Evolutionary conservation across 73 alveolate species (phyloP).

Genomic region (Symbiodinium natans): DNA sequence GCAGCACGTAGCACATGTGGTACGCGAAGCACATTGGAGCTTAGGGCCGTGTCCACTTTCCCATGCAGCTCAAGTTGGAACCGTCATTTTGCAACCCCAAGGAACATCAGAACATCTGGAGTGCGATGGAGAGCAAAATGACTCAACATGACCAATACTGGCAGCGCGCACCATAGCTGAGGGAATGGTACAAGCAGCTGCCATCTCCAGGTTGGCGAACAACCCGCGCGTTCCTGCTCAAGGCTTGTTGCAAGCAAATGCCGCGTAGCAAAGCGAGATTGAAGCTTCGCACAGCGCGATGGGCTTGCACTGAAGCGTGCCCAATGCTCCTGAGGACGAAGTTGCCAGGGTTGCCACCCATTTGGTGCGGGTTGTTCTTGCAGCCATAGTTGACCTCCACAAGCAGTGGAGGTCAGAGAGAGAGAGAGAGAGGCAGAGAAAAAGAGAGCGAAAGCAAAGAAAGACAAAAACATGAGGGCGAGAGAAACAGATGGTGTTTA

Average conservation of each 20-base stretch:
- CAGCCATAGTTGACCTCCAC: constrained; percentile 88
- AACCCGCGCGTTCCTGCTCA: constrained; percentile 37
- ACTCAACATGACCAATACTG: not conserved
- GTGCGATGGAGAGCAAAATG: too few species aligned
- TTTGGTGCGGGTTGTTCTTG: constrained; percentile 78
- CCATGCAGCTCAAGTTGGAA: not conserved
- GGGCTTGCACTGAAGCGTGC: too few species aligned
- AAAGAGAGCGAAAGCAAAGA: not conserved
- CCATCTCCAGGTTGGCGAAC: constrained; percentile 79
- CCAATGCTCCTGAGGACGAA: constrained; percentile 31
- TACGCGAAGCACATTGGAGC: too few species aligned
- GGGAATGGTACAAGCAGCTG: constrained; percentile 75
- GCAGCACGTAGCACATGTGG: too few species aligned
- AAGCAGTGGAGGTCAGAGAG: not conserved
- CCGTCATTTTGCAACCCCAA: not conserved
- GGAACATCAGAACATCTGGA: too few species aligned
- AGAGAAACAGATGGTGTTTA: too few species aligned
- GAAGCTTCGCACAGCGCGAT: too few species aligned
- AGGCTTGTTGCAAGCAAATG: not conserved
- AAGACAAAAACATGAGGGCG: too few species aligned
- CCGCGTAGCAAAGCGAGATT: not conserved
- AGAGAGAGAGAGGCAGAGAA: not conserved
- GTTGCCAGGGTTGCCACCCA: constrained; percentile 82
- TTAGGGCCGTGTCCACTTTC: not conserved
- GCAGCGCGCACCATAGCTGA: constrained; percentile 40